Evolutionary conservation across 495 filamentous ascomycete species (phyloP), one percentile per base, ranked within the genome.

Genomic region (Tuber indicum): DNA sequence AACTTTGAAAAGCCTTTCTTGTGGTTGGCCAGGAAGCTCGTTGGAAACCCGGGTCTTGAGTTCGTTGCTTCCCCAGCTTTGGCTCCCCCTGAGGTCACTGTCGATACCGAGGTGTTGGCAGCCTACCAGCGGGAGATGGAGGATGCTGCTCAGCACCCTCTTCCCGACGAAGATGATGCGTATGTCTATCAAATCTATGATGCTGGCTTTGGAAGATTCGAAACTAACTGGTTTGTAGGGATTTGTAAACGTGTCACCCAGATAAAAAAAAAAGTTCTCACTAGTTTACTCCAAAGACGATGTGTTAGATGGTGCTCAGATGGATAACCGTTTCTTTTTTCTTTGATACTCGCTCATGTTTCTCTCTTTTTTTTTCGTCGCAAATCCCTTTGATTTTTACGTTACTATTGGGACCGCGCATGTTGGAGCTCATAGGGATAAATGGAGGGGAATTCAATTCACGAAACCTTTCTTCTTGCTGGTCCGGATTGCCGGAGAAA

Each of bases 1-100:
- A 99, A 99, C 91, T 99, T 99, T 88, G 96, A 99, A 92, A 99
- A 99, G 91, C 96, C 96, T 77, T 99, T 99, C 92, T 91, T 99
- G 78, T 99, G 96, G 96, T 92, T 99, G 82, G 96, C 96, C 74
- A 91, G 96, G 84, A 98, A 99, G 91, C 90, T 98, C 71, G 96
- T 97, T 77, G 96, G 96, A 85, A 98, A 99, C 89, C 89, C 92
- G 79, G 86, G 87, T 80, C 87, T 99, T 85, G 96, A 99, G 86
- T 98, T 99, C 85, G 96, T 98, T 79, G 96, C 96, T 77, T 94
- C 92, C 73, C 92, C 93, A 72, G 96, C 96, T 79, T 91, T 99
- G 76, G 95, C 94, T 80, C 96, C 96, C 75, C 94, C 96, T 49
- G 94, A 94, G 85, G 94, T 94, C 78, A 86, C 89, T 79, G 93